Evolutionary conservation across 768 basidiomycete species (phyloP), one percentile per base, ranked within the genome.

Genomic region (Mycena galericulata): DNA sequence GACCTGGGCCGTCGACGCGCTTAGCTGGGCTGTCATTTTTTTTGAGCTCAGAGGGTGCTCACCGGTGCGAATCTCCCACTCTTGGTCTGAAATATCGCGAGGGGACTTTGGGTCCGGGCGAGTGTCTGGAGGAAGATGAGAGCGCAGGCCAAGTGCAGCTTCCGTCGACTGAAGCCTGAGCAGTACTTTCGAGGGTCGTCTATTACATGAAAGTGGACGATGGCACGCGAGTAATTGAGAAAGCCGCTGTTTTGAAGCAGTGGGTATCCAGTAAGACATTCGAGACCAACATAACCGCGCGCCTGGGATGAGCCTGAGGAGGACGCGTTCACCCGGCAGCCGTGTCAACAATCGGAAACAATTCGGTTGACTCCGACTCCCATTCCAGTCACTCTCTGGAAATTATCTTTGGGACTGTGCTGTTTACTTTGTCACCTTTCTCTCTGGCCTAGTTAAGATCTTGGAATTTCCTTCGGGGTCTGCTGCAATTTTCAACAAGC

Each of bases 11-110:
- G n/a, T n/a, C n/a, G 30, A 32, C 20, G 27, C 62, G 26, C 58
- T 67, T 26, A 34, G 38, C 40, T n/a, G 7, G 8, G 5, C n/a
- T 8, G 15, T 60, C 15, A 27, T 50, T 54, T 38, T 38, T 17
- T 30, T 41, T 26, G 32, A 38, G 41, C 36, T 41, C 22, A 34
- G 45, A 43, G 72, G 58, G 54, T 36, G 61, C 75, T 73, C 77
- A 90, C 93, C 92, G 73, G 91, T 92, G 27, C 91, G 88, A 55
- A 93, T 84, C 74, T 92, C 88, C 92, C 92, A 94, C 72, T 94
- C 93, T 9, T 84, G 81, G 76, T 94, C 93, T 1, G 91, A 86
- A 10, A 93, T 73, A 68, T 83, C 75, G 6, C 71, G 75, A 10
- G 74, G 75, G 0, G 74, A 65, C 17, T 75, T 70, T 38, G 76